A percentile compares a stretch with the other conserved stretches of the same genome.
Conservation (phyloP, 768 basidiomycete species). For the Trametes cinnabarina region DNA sequence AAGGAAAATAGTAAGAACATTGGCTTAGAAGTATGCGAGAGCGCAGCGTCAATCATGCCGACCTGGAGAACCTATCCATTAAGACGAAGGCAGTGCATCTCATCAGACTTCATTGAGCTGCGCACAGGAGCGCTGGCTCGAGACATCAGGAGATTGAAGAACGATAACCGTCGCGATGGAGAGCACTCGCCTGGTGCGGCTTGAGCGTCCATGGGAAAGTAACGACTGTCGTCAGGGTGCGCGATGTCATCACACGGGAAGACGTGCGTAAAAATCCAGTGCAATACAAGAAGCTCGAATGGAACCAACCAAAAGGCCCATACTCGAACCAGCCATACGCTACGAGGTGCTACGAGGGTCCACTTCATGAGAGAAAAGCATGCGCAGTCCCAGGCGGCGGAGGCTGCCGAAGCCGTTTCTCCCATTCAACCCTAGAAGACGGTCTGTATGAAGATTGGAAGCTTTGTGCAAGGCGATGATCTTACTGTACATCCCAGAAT, state of each 20-base stretch:
- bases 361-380: neutral
- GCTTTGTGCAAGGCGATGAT: neutral
- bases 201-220: slow-evolving; percentile 13
- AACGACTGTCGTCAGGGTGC: slow-evolving; percentile 15
- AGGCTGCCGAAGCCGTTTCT: no score
- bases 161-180: neutral
- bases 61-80: neutral
- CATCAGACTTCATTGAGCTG: neutral
- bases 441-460: no score
- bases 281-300: neutral
- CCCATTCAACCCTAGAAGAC: neutral
- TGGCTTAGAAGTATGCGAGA: neutral
- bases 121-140: neutral
- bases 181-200: slow-evolving; percentile 10
- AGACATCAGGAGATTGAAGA: neutral
- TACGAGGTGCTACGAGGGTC: no score
- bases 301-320: neutral
- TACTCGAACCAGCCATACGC: neutral
- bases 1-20: neutral
- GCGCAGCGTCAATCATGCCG: slow-evolving; percentile 8
- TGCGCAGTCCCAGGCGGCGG: no score
- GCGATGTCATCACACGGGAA: slow-evolving; percentile 19
- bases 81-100: neutral
- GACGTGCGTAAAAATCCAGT: neutral
- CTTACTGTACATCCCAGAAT: neutral